Evolutionary conservation across 345 rosid genomes (phyloP).

Genomic region (Moringa oleifera): DNA sequence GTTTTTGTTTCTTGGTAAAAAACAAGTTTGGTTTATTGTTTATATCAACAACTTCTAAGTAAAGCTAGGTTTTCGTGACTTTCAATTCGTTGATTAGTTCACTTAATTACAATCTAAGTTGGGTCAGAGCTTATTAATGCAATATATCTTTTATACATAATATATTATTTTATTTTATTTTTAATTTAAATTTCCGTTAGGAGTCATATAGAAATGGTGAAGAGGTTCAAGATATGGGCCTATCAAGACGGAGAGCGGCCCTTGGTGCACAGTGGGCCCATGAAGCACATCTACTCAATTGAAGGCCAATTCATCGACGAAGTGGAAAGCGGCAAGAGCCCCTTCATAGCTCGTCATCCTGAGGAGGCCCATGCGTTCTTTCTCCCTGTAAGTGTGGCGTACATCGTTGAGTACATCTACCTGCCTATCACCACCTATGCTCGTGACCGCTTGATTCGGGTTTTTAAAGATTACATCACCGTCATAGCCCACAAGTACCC

Average conservation of each 20-base stretch:
- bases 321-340: constrained; percentile 29
- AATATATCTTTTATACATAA: too few species aligned
- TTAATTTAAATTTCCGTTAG: constrained; percentile 9
- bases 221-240: constrained; percentile 48
- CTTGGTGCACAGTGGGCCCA: constrained; percentile 34
- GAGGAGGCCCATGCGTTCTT: constrained; percentile 45
- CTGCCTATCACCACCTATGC: constrained; percentile 25
- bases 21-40: too few species aligned
- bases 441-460: constrained; percentile 22
- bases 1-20: neutral
- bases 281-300: constrained; percentile 35
- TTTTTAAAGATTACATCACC: constrained; percentile 32
- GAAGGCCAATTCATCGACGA: constrained; percentile 59
- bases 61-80: too few species aligned
- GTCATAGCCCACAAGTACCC: constrained; percentile 38
- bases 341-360: constrained; percentile 32
- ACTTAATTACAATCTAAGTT: too few species aligned
- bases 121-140: too few species aligned
- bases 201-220: constrained; percentile 51
- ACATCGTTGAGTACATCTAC: constrained; percentile 32
- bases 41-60: too few species aligned
- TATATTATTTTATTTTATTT: too few species aligned
- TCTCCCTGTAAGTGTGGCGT: constrained; percentile 38
- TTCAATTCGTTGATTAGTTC: too few species aligned
- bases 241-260: constrained; percentile 49